Base-by-base conservation (phyloP, 176 grass and related monocot species). In the Aegilops bicornis region DNA sequence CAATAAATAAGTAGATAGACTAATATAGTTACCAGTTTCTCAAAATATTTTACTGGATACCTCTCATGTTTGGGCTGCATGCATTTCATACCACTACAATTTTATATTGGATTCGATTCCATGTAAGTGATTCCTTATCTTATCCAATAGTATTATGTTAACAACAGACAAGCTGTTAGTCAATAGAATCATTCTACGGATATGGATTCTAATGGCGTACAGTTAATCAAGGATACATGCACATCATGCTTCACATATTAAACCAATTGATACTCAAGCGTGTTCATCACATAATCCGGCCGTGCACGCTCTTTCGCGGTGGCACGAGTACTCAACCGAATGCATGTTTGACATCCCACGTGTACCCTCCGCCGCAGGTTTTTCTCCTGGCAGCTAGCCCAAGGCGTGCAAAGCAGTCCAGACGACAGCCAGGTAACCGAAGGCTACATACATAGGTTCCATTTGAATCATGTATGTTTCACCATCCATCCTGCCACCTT, bases 361-460 rank as follows among this genome's bases (percentile, higher is more conserved):
- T 65, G 78, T 61, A 11, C 77, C 54, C 35, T 31, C 52, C 11
- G 80, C 33, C 56, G 22, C 45, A 98, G 96, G 78, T 69, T 94
- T 79, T 82, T 98, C 60, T 98, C 93, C 20, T 95, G 93, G 96
- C 52, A 85, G 82, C 84, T 96, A 80, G 90, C 86, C 73, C 93
- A 88, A 86, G 96, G 93, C 32, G 85, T 98, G 67, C 84, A 91
- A 89, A 89, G 33, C 87, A 84, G 84, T 48, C 96, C 96, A 5
- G 95, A 95, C 10, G 84, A 83, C 61, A 94, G 93, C 48, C 92
- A 92, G 96, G 93, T 98, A 87, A 45, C 54, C 58, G 78, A 58
- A 74, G 60, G 17, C 39, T 52, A 54, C 13, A 54, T 52, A 54
- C 13, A 54, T 19, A n/a, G 13, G 32, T 81, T 81, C 32, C 25